A percentile compares a stretch with the other conserved stretches of the same genome.
phyloP scores from a whole-genome alignment of 495 filamentous ascomycete species.

The Aspergillus nidulans region DNA sequence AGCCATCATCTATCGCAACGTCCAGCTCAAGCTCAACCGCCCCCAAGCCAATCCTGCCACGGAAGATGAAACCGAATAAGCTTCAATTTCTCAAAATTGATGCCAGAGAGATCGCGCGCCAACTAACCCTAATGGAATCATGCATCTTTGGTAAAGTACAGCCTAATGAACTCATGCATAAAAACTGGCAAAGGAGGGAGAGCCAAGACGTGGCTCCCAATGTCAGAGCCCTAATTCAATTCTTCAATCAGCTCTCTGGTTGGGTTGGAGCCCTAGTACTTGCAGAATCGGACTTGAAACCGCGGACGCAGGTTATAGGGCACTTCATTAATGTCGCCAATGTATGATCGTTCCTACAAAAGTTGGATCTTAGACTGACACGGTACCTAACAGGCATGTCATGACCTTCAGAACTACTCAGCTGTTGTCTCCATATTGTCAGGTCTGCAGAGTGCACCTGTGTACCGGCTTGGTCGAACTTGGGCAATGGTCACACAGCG shows the following conservation, averaged over 20 bases:
- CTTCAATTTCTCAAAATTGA: constrained; percentile 93
- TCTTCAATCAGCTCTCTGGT: constrained; percentile 92
- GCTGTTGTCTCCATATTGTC: constrained; percentile 92
- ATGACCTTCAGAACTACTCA: constrained; percentile 83
- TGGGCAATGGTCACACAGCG: constrained; percentile 81
- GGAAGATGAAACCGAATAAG: constrained; percentile 80
- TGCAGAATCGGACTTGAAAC: constrained; percentile 80
- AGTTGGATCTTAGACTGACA: not conserved
- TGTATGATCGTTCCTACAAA: constrained; percentile 35
- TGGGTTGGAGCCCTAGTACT: constrained; percentile 96
- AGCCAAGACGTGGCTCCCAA: constrained; percentile 26
- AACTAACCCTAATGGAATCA: constrained; percentile 89
- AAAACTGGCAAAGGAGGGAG: constrained; percentile 85
- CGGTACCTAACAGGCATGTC: constrained; percentile 63
- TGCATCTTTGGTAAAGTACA: constrained; percentile 81
- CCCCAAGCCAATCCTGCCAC: constrained; percentile 81
- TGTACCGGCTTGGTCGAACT: constrained; percentile 80
- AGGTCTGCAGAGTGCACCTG: constrained; percentile 79
- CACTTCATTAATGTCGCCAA: constrained; percentile 89
- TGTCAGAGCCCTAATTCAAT: constrained; percentile 83
- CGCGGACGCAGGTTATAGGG: constrained; percentile 88
- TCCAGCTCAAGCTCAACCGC: constrained; percentile 53
- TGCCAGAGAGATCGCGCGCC: constrained; percentile 81
- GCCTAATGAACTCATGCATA: constrained; percentile 81
- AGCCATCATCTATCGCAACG: constrained; percentile 40